phyloP scores from a whole-genome alignment of 331 rosid species.

The Pyrus hybrid region DNA sequence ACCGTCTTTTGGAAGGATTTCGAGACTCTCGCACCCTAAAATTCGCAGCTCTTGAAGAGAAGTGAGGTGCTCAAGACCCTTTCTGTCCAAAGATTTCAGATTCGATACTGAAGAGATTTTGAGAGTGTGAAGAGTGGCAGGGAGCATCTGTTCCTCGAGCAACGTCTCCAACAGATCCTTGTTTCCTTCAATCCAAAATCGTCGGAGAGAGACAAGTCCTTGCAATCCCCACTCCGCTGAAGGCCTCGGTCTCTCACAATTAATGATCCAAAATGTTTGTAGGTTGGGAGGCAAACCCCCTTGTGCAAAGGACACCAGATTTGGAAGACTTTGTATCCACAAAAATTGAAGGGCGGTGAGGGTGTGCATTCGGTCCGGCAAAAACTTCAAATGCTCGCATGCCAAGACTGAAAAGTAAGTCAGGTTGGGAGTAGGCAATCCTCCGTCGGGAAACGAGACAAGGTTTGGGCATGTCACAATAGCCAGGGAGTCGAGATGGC shows the following conservation, averaged over 20 bases:
- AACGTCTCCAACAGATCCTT: neutral
- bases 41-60: too few species aligned
- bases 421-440: neutral
- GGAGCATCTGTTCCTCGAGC: constrained; percentile 8
- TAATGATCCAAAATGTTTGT: neutral
- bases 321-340: neutral
- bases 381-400: neutral
- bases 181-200: neutral
- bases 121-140: too few species aligned
- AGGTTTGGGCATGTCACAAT: neutral
- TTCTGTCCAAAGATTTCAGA: too few species aligned
- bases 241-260: neutral
- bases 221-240: neutral
- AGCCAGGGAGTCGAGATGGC: neutral
- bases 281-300: neutral
- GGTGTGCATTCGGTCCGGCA: neutral
- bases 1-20: too few species aligned
- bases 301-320: neutral
- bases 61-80: too few species aligned
- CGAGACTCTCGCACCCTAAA: too few species aligned
- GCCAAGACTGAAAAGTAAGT: neutral
- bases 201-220: neutral
- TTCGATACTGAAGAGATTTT: neutral
- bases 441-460: neutral
- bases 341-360: neutral